Evolutionary conservation across 1,139 yeast species (phyloP).

Genomic region (Candida mesenterica): DNA sequence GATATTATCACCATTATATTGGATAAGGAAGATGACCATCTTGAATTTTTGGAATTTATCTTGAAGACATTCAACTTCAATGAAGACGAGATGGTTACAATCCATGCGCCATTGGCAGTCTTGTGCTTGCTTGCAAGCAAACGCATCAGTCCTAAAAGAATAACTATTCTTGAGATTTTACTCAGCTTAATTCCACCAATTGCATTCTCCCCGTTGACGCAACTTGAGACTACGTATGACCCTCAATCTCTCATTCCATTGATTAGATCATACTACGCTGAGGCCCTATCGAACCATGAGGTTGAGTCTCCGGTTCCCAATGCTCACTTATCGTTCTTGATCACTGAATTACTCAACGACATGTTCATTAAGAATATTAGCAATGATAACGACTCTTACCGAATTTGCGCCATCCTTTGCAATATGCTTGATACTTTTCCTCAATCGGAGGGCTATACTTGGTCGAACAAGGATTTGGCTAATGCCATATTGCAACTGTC

Average conservation of each 20-base stretch:
- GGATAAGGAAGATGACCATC: slow-evolving; percentile 15
- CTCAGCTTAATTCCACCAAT: slow-evolving; percentile 47
- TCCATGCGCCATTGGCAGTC: slow-evolving; percentile 72
- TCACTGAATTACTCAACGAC: slow-evolving; percentile 4
- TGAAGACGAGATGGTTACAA: slow-evolving; percentile 82
- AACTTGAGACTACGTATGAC: neutral
- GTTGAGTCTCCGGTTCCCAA: slow-evolving; percentile 6
- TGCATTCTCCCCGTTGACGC: neutral
- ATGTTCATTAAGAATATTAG: slow-evolving; percentile 6
- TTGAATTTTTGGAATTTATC: slow-evolving; percentile 56
- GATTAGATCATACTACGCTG: slow-evolving; percentile 11
- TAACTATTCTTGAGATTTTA: slow-evolving; percentile 37
- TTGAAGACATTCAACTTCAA: slow-evolving; percentile 65
- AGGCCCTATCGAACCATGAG: slow-evolving; percentile 3
- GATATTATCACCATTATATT: slow-evolving; percentile 42
- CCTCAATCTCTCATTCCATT: slow-evolving; percentile 2
- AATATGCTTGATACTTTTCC: slow-evolving; percentile 14
- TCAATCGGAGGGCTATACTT: slow-evolving; percentile 2
- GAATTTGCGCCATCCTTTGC: slow-evolving; percentile 13
- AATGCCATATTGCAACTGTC: slow-evolving; percentile 27
- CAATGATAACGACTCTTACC: slow-evolving; percentile 6
- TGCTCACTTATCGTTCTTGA: slow-evolving; percentile 7
- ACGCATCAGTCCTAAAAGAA: slow-evolving; percentile 20
- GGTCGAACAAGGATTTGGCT: slow-evolving; percentile 22
- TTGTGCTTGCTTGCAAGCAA: slow-evolving; percentile 35